phyloP scores from a whole-genome alignment of 2,329 filamentous ascomycete genomes.

The Botryosphaeria agaves region DNA sequence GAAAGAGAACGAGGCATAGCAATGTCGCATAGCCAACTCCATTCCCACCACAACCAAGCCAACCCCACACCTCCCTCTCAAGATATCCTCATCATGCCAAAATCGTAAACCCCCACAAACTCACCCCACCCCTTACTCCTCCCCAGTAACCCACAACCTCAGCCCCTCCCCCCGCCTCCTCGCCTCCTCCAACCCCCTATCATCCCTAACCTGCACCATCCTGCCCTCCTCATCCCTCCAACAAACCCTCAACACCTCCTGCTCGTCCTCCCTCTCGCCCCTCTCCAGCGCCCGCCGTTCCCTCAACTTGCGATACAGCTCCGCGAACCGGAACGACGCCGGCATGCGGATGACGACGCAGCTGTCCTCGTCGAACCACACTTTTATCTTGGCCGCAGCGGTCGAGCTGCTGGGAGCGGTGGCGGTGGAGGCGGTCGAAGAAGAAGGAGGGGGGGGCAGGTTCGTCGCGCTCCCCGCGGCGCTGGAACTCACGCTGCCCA shows the following conservation, averaged over 20 bases:
- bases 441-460: constrained; percentile 6
- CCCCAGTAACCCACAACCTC: not conserved
- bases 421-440: constrained; percentile 29
- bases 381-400: constrained; percentile 69
- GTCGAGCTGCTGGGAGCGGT: no score
- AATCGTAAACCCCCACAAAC: no score
- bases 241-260: constrained; percentile 58
- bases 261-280: constrained; percentile 22
- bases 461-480: constrained; percentile 3
- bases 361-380: constrained; percentile 74
- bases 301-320: constrained; percentile 67
- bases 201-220: constrained; percentile 28
- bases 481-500: constrained; percentile 7
- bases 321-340: constrained; percentile 56
- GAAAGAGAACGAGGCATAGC: no score
- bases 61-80: no score
- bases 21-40: no score
- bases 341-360: constrained; percentile 84
- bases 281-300: constrained; percentile 61
- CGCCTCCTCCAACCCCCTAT: not conserved
- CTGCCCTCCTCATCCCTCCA: constrained; percentile 78
- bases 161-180: not conserved
- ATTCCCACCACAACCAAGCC: no score
- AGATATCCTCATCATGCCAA: no score
- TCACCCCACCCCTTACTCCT: not conserved